Evolutionary conservation across 495 filamentous ascomycete genomes (phyloP), one percentile per base, ranked within the genome.

Genomic region (Penicillium canescens): DNA sequence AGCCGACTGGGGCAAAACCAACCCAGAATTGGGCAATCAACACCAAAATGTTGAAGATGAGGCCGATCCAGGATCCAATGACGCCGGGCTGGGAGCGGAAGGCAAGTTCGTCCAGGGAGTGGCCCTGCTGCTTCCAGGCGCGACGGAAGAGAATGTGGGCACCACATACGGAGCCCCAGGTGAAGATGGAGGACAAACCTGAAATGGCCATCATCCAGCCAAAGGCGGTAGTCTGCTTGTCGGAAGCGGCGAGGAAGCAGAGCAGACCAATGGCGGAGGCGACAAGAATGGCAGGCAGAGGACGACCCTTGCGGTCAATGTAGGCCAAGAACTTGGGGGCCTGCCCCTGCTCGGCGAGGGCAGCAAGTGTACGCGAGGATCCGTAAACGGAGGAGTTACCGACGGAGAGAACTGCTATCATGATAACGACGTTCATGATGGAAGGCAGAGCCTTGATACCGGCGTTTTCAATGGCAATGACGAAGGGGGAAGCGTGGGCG

Each of bases 21-120:
- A 86, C 87, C 94, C 94, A 98, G 76, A 98, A 96, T 64, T 98
- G 92, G 7, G 89, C 93, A 41, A 93, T 62, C 18, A 98, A 79
- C n/a, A 98, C 86, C 9, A 96, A 73, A 23, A 76, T 49, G 68
- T 96, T 96, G 68, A 96, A 84, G 28, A 73, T 54, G 54, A 97
- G 80, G 9, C 94, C 94, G 23, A 96, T 50, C 83, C 87, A 97
- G 1, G 90, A 95, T 2, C 93, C 94, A 20, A 83, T 65, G 1
- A 95, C 75, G 45, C 94, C 94, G 1, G 87, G 81, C 56, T 94
- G 91, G 2, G 89, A 89, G 10, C 64, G 73, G 79, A 92, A 98
- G 2, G 91, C 84, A 12, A 98, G 72, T 54, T 96, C 89, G 34
- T 87, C 72, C 12, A 93, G 71, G 9, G 69, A 75, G 67, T 89